Evolutionary conservation across 2,329 filamentous ascomycete genomes (phyloP).

Genomic region (Paecilomyces fulvus): DNA sequence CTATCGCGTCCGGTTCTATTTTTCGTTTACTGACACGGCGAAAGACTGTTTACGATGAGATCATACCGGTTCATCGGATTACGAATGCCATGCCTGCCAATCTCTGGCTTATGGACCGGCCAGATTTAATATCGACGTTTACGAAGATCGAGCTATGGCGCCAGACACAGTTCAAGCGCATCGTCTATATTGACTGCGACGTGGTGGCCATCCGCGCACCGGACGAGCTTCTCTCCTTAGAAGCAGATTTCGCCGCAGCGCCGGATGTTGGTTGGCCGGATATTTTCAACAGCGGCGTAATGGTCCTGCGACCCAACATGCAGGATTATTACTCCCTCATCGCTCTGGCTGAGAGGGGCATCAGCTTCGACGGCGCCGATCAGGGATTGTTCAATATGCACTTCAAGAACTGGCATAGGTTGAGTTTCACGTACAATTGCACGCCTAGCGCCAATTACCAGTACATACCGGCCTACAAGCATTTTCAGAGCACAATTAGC

Average conservation of each 20-base stretch:
- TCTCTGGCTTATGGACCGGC: slow-evolving; percentile 82
- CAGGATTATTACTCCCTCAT: slow-evolving; percentile 79
- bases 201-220: slow-evolving; percentile 83
- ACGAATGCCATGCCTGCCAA: slow-evolving; percentile 71
- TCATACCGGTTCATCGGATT: slow-evolving; percentile 76
- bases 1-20: background rate
- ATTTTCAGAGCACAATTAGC: slow-evolving; percentile 83
- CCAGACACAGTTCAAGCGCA: slow-evolving; percentile 78
- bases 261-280: slow-evolving; percentile 98
- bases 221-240: slow-evolving; percentile 76
- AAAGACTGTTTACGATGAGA: slow-evolving; percentile 75
- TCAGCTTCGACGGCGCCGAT: slow-evolving; percentile 95
- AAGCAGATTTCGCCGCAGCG: slow-evolving; percentile 59
- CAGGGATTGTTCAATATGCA: slow-evolving; percentile 94
- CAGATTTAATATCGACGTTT: slow-evolving; percentile 84
- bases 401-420: slow-evolving; percentile 74
- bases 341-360: slow-evolving; percentile 74
- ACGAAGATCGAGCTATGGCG: slow-evolving; percentile 96
- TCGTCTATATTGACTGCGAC: slow-evolving; percentile 93
- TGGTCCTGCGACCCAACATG: slow-evolving; percentile 80
- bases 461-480: slow-evolving; percentile 87
- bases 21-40: slow-evolving; percentile 14
- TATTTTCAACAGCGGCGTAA: slow-evolving; percentile 94
- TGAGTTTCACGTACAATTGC: slow-evolving; percentile 95
- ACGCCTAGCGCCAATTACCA: slow-evolving; percentile 96